Conservation (phyloP, 805 yeast species). For the Ogataea siamensis region DNA sequence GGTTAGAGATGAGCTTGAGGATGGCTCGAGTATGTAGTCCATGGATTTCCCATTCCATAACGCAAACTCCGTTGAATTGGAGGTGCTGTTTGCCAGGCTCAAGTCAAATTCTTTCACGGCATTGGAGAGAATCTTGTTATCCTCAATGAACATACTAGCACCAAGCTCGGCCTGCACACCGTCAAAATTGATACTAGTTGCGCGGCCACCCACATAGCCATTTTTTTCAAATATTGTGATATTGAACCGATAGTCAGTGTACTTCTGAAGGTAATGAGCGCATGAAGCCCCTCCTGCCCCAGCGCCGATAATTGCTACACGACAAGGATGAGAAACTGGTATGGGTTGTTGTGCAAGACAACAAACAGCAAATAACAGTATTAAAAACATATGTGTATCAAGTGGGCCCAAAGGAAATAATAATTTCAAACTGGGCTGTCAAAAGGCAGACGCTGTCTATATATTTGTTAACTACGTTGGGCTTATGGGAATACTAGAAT, state of each 20-base stretch:
- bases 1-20: conserved; percentile 8
- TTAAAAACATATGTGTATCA: not conserved
- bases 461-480: no score
- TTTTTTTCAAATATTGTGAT: conserved; percentile 43
- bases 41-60: conserved; percentile 39
- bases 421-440: not conserved
- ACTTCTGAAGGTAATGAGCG: conserved; percentile 44
- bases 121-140: conserved; percentile 37
- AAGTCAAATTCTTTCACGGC: conserved; percentile 40
- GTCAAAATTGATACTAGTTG: conserved; percentile 36
- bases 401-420: no score
- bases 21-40: conserved; percentile 14
- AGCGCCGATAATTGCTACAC: conserved; percentile 46
- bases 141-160: conserved; percentile 43
- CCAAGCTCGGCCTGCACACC: conserved; percentile 40
- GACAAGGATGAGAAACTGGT: not conserved
- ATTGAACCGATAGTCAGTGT: conserved; percentile 33
- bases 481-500: no score
- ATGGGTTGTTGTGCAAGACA: conserved; percentile 4
- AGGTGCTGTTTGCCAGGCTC: conserved; percentile 14
- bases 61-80: conserved; percentile 26
- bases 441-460: not conserved
- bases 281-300: conserved; percentile 52
- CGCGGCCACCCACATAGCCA: conserved; percentile 45
- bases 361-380: not conserved